phyloP scores from a whole-genome alignment of 2,329 filamentous ascomycete species.

The Cercospora sp. region DNA sequence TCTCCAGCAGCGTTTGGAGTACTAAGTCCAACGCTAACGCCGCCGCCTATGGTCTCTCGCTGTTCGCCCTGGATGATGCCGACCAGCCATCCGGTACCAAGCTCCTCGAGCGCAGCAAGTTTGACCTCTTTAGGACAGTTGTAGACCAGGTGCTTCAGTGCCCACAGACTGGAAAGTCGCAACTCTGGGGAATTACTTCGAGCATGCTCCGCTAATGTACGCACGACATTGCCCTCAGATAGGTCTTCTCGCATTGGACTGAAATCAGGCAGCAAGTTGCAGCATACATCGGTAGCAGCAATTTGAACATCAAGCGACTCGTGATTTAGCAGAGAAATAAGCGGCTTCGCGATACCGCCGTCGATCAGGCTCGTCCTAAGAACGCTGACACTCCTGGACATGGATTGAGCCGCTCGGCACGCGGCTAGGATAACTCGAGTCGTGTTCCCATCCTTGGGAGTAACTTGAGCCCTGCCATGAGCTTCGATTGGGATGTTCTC shows the following conservation, averaged over 20 bases:
- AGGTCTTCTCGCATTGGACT: slow-evolving; percentile 88
- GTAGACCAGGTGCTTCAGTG: slow-evolving; percentile 84
- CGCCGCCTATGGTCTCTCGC: slow-evolving; percentile 49
- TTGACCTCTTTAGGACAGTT: slow-evolving; percentile 71
- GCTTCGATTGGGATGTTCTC: slow-evolving; percentile 32
- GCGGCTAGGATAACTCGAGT: slow-evolving; percentile 77
- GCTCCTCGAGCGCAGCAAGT: slow-evolving; percentile 71
- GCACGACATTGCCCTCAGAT: slow-evolving; percentile 70
- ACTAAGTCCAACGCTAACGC: slow-evolving; percentile 38
- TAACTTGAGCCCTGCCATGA: slow-evolving; percentile 38
- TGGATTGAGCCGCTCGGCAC: slow-evolving; percentile 75
- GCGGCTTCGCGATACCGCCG: slow-evolving; percentile 73
- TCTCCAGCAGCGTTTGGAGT: slow-evolving; percentile 61
- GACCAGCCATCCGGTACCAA: slow-evolving; percentile 78
- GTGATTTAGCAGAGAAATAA: slow-evolving; percentile 74
- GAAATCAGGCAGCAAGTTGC: slow-evolving; percentile 82
- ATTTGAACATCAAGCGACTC: slow-evolving; percentile 76
- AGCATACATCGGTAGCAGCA: slow-evolving; percentile 79
- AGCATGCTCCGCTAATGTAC: slow-evolving; percentile 78
- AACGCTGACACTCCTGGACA: slow-evolving; percentile 81
- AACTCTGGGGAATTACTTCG: slow-evolving; percentile 77
- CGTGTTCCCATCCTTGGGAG: slow-evolving; percentile 70
- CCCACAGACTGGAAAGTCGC: slow-evolving; percentile 85
- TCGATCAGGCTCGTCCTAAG: slow-evolving; percentile 86
- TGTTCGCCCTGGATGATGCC: slow-evolving; percentile 67